Evolutionary conservation across 78 protist genomes (phyloP).

Genomic region (Tieghemostelium lacteum): DNA sequence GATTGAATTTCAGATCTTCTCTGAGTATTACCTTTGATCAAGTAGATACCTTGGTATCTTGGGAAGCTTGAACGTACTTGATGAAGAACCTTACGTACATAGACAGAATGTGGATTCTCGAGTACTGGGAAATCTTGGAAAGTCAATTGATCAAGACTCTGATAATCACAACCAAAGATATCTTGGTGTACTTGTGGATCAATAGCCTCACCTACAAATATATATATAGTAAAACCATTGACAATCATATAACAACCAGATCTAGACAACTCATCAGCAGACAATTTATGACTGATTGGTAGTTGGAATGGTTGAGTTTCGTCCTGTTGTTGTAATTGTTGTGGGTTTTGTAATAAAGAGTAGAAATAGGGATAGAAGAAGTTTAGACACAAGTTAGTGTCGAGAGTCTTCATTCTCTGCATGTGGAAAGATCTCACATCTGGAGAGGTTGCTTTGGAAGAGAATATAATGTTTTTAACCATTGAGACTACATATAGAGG

Average conservation of each 20-base stretch:
- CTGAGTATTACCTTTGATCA: constrained; percentile 8
- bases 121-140: constrained; percentile 55
- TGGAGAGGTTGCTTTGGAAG: constrained; percentile 13
- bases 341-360: neutral
- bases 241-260: constrained; percentile 34
- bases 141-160: neutral
- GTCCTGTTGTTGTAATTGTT: neutral
- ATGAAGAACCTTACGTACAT: constrained; percentile 54
- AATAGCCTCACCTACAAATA: constrained; percentile 56
- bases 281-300: constrained; percentile 25
- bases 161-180: constrained; percentile 43
- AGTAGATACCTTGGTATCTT: constrained; percentile 7
- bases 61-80: neutral
- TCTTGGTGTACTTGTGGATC: constrained; percentile 1
- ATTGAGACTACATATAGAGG: constrained; percentile 81
- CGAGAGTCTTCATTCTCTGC: constrained; percentile 61
- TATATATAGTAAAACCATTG: constrained; percentile 45
- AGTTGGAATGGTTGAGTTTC: constrained; percentile 11
- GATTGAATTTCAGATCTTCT: constrained; percentile 41
- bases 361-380: constrained; percentile 74
- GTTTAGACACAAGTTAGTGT: constrained; percentile 50
- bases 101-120: constrained; percentile 27
- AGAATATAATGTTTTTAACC: constrained; percentile 71
- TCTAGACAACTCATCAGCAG: constrained; percentile 47
- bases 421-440: constrained; percentile 61